phyloP scores from a whole-genome alignment of 73 alveolate species.

The Strombidium stylifer region DNA sequence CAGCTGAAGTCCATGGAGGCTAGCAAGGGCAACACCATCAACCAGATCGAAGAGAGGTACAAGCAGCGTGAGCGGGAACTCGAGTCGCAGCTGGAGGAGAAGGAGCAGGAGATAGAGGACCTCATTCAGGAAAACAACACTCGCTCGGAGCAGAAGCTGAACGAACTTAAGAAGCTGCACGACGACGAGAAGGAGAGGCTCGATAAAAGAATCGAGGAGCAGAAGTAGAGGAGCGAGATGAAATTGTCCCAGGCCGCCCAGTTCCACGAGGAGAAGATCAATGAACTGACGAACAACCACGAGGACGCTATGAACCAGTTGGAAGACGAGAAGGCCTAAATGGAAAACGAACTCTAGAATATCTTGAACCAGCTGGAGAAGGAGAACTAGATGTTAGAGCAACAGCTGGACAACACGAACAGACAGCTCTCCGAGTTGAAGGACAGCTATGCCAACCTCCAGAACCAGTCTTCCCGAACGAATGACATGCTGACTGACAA shows the following conservation, averaged over 20 bases:
- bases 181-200: constrained; percentile 78
- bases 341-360: constrained; percentile 49
- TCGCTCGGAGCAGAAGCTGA: constrained; percentile 57
- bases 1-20: constrained; percentile 9
- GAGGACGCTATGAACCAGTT: constrained; percentile 55
- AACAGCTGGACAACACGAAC: constrained; percentile 68
- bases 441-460: constrained; percentile 35
- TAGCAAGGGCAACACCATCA: constrained; percentile 5
- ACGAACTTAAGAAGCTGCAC: constrained; percentile 69
- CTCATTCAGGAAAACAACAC: constrained; percentile 18
- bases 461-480: constrained; percentile 5
- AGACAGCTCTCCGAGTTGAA: constrained; percentile 66
- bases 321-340: constrained; percentile 60
- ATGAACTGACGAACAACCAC: constrained; percentile 13
- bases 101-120: constrained; percentile 22
- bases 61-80: constrained; percentile 1
- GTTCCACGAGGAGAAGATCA: constrained; percentile 41
- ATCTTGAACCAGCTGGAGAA: constrained; percentile 61
- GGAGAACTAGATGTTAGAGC: constrained; percentile 53
- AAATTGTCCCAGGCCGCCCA: constrained; percentile 20
- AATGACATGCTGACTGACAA: constrained; percentile 27
- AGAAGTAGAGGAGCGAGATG: constrained; percentile 41
- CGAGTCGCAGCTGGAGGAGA: constrained; percentile 36
- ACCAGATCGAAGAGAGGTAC: constrained; percentile 22
- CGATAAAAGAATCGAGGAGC: constrained; percentile 74